These are phyloP conservation scores for Colletotrichum sp. DNA, from an alignment of 2,329 filamentous ascomycete genomes.

Conservation along the genomic window DNA sequence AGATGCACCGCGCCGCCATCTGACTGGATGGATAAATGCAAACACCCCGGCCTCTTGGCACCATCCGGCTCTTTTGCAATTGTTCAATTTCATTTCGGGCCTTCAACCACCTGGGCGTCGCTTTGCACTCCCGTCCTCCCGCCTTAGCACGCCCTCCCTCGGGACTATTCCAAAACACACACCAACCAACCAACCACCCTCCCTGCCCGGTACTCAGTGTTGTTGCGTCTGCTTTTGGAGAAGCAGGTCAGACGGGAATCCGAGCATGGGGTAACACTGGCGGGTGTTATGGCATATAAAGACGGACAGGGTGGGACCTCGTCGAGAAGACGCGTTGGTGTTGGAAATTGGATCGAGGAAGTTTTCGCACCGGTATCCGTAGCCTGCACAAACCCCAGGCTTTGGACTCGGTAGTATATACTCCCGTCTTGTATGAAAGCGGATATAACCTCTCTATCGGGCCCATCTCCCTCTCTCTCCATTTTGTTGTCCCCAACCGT, in stretches of 20 bases:
- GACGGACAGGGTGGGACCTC: neutral
- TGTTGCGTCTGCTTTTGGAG: neutral
- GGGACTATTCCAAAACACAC: neutral
- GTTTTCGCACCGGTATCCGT: neutral
- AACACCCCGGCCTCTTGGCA: neutral
- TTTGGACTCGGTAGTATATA: neutral
- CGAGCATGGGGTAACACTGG: neutral
- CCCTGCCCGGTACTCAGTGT: neutral
- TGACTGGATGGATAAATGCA: constrained; percentile 21
- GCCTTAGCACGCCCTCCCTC: neutral
- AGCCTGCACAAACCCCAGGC: neutral
- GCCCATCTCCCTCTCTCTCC: neutral
- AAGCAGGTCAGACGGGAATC: neutral
- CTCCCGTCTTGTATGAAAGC: neutral
- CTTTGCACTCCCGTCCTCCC: constrained; percentile 15
- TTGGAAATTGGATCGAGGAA: neutral
- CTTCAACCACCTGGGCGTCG: constrained; percentile 11
- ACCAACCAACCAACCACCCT: neutral
- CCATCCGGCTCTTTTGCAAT: neutral
- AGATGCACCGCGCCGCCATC: neutral
- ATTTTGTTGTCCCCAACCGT: neutral
- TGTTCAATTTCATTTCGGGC: constrained; percentile 16
- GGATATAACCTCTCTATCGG: neutral
- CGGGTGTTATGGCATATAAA: neutral
- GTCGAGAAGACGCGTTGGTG: neutral